Conservation (phyloP, 2,329 filamentous ascomycete genomes). For the Talaromyces sp. region DNA sequence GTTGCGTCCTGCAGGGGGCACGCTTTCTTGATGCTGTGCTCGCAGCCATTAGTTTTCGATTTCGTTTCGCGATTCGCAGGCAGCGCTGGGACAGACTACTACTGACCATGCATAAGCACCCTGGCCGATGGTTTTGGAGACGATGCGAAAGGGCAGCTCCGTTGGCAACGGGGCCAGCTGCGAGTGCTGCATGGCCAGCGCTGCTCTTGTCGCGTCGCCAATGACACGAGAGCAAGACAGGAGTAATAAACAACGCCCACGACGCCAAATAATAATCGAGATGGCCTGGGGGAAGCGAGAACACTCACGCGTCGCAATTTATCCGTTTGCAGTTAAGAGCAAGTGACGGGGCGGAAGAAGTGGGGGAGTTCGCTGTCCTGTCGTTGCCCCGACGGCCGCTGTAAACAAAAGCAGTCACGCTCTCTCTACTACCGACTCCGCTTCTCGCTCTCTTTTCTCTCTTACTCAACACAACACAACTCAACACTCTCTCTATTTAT, state of each 20-base stretch:
- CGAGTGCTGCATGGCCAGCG: conserved; percentile 58
- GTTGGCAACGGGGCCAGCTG: conserved; percentile 79
- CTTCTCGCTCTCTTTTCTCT: not conserved
- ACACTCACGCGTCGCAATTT: not conserved
- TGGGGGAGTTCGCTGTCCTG: not conserved
- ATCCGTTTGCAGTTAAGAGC: not conserved
- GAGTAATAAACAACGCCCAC: not conserved
- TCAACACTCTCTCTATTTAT: not conserved
- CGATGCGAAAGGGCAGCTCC: conserved; percentile 84
- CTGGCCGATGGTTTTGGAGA: conserved; percentile 93
- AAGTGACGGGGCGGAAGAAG: not conserved
- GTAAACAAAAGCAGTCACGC: conserved; percentile 1
- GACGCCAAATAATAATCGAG: not conserved
- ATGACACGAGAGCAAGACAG: not conserved
- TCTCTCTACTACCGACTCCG: not conserved
- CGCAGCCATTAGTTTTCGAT: not conserved
- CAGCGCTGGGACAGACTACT: not conserved
- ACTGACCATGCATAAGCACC: conserved; percentile 91
- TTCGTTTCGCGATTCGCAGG: not conserved
- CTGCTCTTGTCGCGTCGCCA: not conserved
- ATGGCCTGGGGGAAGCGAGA: not conserved
- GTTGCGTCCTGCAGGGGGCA: conserved; percentile 61
- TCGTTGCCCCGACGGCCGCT: conserved; percentile 4
- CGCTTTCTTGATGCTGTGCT: conserved; percentile 83
- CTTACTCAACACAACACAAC: not conserved